Conservation (phyloP, 2,329 filamentous ascomycete genomes). For the Fusarium pseudoanthophilum region DNA sequence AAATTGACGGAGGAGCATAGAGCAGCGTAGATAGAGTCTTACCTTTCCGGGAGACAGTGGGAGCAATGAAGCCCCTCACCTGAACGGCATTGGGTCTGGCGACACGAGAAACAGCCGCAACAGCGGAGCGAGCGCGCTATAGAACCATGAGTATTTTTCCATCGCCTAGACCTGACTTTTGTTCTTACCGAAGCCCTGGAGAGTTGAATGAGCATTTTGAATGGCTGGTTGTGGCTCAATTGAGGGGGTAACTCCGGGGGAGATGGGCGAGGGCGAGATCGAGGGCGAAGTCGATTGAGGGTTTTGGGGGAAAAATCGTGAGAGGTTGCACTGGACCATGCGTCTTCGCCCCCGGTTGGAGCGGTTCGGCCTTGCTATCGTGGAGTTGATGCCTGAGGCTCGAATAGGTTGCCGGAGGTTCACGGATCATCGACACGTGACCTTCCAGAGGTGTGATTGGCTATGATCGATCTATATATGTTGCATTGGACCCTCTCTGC, state of each 20-base stretch:
- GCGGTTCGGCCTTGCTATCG: constrained; percentile 37
- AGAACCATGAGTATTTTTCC: constrained; percentile 30
- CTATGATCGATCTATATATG: not conserved
- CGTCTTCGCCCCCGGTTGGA: constrained; percentile 41
- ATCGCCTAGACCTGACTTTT: not conserved
- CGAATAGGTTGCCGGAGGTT: constrained; percentile 12
- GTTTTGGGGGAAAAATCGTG: constrained; percentile 56
- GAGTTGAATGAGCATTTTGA: constrained; percentile 67
- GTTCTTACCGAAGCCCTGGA: constrained; percentile 66
- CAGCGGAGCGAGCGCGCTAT: constrained; percentile 64
- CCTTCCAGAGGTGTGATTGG: not conserved
- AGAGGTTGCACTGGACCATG: constrained; percentile 46
- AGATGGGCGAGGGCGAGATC: constrained; percentile 21
- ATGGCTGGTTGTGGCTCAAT: constrained; percentile 60
- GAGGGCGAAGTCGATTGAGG: constrained; percentile 36
- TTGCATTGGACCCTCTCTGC: not conserved
- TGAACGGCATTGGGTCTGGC: constrained; percentile 55
- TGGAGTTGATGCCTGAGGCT: constrained; percentile 32
- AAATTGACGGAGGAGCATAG: not conserved
- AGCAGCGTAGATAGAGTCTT: constrained; percentile 50
- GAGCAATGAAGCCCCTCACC: constrained; percentile 68
- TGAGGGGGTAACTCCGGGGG: constrained; percentile 49
- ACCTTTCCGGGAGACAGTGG: constrained; percentile 71
- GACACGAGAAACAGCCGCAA: constrained; percentile 61
- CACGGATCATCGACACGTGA: constrained; percentile 30